A percentile compares a stretch with the other conserved stretches of the same genome.
These are phyloP conservation scores for Trametopsis cervina DNA, from an alignment of 768 basidiomycete genomes.

Conservation along the genomic window DNA sequence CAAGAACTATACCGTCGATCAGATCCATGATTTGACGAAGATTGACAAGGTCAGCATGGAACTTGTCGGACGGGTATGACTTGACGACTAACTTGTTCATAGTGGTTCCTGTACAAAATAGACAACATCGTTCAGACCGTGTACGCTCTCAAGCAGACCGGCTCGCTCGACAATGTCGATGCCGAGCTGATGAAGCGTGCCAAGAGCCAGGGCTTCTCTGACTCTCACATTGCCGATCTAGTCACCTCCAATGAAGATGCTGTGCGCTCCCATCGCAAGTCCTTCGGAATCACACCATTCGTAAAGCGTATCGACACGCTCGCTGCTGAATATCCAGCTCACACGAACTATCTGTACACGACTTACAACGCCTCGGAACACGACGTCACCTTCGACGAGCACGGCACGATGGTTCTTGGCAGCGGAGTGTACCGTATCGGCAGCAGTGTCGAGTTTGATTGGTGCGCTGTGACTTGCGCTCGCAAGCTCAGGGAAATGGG, in stretches of 20 bases:
- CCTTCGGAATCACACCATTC: conserved; percentile 85
- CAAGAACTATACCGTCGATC: conserved; percentile 84
- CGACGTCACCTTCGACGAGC: conserved; percentile 91
- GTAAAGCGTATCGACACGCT: conserved; percentile 99
- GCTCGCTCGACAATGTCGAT: conserved; percentile 62
- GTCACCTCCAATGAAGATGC: conserved; percentile 63
- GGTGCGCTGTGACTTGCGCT: conserved; percentile 99
- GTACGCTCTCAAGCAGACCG: conserved; percentile 61
- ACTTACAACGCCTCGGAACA: conserved; percentile 97
- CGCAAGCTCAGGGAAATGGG: conserved; percentile 89
- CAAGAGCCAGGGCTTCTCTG: conserved; percentile 94
- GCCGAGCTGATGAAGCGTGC: conserved; percentile 77
- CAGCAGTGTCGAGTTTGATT: conserved; percentile 98
- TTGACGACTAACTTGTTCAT: not conserved
- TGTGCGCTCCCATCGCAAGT: conserved; percentile 83
- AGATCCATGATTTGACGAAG: conserved; percentile 90
- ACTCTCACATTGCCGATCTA: conserved; percentile 84
- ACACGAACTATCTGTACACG: conserved; percentile 99
- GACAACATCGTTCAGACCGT: conserved; percentile 96
- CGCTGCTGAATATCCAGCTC: conserved; percentile 96
- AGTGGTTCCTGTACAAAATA: conserved; percentile 99
- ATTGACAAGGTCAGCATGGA: conserved; percentile 75
- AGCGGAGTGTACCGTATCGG: conserved; percentile 98
- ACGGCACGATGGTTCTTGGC: conserved; percentile 99
- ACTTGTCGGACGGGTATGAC: no score